A percentile compares a stretch with the other conserved stretches of the same genome.
These are phyloP conservation scores for Chaetomium globosum DNA, from an alignment of 2,329 filamentous ascomycete genomes.

Conservation along the genomic window DNA sequence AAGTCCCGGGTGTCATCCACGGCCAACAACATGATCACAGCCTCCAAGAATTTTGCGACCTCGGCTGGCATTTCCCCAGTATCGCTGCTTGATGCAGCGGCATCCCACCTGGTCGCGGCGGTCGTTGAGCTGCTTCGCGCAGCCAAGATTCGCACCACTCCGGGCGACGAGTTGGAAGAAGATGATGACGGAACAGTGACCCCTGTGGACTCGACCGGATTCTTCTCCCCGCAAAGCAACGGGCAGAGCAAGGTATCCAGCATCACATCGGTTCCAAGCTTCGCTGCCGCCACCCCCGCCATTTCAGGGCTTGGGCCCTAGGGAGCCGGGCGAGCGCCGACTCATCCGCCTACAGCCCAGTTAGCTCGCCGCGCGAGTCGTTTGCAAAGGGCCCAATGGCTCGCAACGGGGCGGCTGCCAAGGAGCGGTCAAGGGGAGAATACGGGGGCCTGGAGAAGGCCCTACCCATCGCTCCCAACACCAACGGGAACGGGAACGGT, in stretches of 20 bases:
- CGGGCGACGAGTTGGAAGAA: conserved; percentile 73
- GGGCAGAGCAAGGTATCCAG: conserved; percentile 41
- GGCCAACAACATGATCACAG: conserved; percentile 93
- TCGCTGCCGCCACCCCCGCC: conserved; percentile 55
- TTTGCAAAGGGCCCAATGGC: conserved; percentile 42
- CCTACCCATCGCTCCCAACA: conserved; percentile 44
- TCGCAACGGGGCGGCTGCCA: conserved; percentile 29
- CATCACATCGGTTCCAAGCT: conserved; percentile 44
- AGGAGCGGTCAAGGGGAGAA: conserved; percentile 46
- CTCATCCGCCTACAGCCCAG: conserved; percentile 74
- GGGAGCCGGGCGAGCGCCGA: conserved; percentile 62
- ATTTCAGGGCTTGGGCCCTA: conserved; percentile 59
- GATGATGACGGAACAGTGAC: conserved; percentile 70
- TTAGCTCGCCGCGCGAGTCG: conserved; percentile 68
- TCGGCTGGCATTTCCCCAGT: conserved; percentile 86
- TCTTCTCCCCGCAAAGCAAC: conserved; percentile 63
- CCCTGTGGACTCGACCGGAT: conserved; percentile 68
- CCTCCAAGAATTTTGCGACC: conserved; percentile 85
- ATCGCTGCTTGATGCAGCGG: conserved; percentile 89
- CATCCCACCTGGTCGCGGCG: conserved; percentile 82
- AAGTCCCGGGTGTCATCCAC: conserved; percentile 86
- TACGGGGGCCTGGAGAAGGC: conserved; percentile 45
- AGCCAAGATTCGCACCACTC: conserved; percentile 80
- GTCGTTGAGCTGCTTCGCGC: conserved; percentile 82
- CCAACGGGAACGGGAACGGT: conserved; percentile 44